Conservation (phyloP, 2,329 filamentous ascomycete genomes). For the Delphinella strobiligena region DNA sequence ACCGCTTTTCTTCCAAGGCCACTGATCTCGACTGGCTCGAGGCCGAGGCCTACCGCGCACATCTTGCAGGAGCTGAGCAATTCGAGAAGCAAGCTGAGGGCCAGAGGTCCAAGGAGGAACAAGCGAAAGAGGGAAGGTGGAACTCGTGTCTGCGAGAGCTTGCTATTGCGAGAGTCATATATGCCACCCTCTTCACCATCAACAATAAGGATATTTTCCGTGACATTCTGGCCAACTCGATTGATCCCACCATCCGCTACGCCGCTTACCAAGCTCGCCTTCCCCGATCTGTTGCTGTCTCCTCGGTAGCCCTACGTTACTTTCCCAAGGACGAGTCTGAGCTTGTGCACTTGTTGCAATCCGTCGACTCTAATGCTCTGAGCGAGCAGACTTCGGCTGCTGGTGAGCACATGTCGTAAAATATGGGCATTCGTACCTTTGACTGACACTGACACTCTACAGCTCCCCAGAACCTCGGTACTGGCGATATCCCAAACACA, state of each 20-base stretch:
- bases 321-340: conserved; percentile 56
- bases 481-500: conserved; percentile 49
- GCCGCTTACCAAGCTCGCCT: conserved; percentile 87
- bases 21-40: conserved; percentile 64
- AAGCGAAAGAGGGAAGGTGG: conserved; percentile 47
- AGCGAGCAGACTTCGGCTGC: conserved; percentile 30
- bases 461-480: conserved; percentile 8
- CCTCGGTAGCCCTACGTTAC: conserved; percentile 63
- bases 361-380: conserved; percentile 56
- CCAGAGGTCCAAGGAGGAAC: conserved; percentile 23
- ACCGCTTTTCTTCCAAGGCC: conserved; percentile 52
- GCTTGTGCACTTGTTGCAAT: conserved; percentile 56
- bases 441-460: neutral
- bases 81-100: conserved; percentile 68
- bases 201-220: conserved; percentile 68
- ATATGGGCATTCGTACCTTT: too few species aligned
- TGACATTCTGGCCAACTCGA: conserved; percentile 71
- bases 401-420: too few species aligned
- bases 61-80: conserved; percentile 62
- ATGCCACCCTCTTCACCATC: conserved; percentile 57
- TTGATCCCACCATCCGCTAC: conserved; percentile 89
- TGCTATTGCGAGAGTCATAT: conserved; percentile 68
- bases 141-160: conserved; percentile 63
- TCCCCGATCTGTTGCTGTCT: conserved; percentile 70
- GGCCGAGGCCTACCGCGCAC: conserved; percentile 68